Evolutionary conservation across 1,284 basidiomycete genomes (phyloP), one percentile per base, ranked within the genome.

Genomic region (Rhodotorula sp.): DNA sequence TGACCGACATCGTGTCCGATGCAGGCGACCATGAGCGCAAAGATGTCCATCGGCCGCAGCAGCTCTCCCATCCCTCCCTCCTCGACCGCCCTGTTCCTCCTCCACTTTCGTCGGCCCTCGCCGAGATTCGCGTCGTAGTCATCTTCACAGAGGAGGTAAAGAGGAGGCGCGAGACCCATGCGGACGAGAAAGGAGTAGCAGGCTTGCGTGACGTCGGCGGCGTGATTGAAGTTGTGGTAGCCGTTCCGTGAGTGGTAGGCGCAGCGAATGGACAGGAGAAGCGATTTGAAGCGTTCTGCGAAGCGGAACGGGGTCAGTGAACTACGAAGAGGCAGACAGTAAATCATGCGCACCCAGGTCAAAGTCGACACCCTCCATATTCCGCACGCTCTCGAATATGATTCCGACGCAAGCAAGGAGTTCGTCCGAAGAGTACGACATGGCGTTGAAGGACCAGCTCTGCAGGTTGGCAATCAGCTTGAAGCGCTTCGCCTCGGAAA

Each of bases 1-100:
- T 97, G 94, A 0, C 92, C 94, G 22, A 93, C 92, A 80, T 97
- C 94, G 78, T 97, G 94, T 0, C 94, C 94, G 75, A 96, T 92
- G 48, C 93, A 92, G 7, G 91, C 92, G 60, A 96, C 84, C 77
- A 90, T 89, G 20, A 96, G 81, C 2, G 89, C 87, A 74, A 96
- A 89, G 11, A 96, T 82, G 78, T 95, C 93, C 70, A 87, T 84
- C 22, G 84, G 87, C 79, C 73, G 82, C 81, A 78, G 88, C 78
- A 81, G 84, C 82, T 80, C 29, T 81, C 80, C 57, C 83, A 83
- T 80, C 64, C 83, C 79, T 29, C 80, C 80, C 72, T 83, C 83
- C 64, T 83, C 87, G 86, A 90, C 59, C 4, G 70, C 67, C 0
- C 71, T 52, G 49, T 76, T 81, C 82, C 65, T 80, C 74, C 57